phyloP scores from a whole-genome alignment of 306 rosid genomes.

The Benincasa hispida region DNA sequence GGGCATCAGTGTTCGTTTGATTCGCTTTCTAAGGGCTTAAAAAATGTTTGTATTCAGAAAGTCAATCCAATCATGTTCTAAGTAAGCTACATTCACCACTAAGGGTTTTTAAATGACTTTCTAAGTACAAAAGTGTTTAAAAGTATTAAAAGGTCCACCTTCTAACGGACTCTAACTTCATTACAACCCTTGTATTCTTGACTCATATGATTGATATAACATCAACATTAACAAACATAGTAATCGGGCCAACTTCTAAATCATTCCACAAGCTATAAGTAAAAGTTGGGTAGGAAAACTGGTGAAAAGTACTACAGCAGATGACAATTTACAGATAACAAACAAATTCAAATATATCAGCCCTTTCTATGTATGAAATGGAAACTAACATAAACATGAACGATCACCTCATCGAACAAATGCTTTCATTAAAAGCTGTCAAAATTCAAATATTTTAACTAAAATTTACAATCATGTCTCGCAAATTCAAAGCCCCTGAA shows the following conservation, averaged over 20 bases:
- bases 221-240: background rate
- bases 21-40: too few species aligned
- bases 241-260: background rate
- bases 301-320: background rate
- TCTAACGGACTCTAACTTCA: background rate
- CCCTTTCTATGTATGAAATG: background rate
- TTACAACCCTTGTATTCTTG: background rate
- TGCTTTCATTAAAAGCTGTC: background rate
- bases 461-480: background rate
- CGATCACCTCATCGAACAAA: background rate
- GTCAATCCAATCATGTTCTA: too few species aligned
- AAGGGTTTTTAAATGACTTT: background rate
- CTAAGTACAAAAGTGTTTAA: background rate
- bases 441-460: constrained; percentile 6
- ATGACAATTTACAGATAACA: background rate
- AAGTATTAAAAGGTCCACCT: background rate
- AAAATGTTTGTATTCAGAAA: too few species aligned
- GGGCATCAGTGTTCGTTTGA: background rate
- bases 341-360: background rate
- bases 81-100: too few species aligned
- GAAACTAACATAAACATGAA: background rate
- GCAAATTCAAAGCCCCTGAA: background rate
- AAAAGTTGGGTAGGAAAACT: background rate
- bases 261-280: background rate
- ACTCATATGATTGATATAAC: background rate